These are phyloP conservation scores for Fusarium euwallaceae DNA, from an alignment of 2,329 filamentous ascomycete genomes.

Conservation along the genomic window DNA sequence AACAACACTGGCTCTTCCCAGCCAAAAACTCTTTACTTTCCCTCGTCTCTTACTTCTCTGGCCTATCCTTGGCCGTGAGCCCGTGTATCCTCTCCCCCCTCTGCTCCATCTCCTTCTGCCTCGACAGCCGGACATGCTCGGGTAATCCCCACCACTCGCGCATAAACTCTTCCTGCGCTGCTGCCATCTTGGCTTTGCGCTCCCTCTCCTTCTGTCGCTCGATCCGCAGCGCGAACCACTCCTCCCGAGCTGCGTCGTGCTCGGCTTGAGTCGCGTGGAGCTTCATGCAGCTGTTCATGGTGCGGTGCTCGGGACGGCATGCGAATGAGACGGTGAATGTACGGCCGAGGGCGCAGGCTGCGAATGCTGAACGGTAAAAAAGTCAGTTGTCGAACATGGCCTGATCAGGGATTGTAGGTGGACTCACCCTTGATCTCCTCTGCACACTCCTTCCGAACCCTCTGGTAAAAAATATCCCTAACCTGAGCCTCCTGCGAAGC, in stretches of 20 bases:
- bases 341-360: constrained; percentile 86
- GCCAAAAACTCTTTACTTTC: background rate
- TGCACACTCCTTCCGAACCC: constrained; percentile 81
- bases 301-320: constrained; percentile 82
- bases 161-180: constrained; percentile 74
- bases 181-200: constrained; percentile 69
- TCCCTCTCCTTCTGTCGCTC: constrained; percentile 78
- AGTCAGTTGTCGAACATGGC: constrained; percentile 3
- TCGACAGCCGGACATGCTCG: constrained; percentile 65
- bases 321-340: constrained; percentile 90
- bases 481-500: constrained; percentile 86
- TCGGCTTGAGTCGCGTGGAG: constrained; percentile 85
- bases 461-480: constrained; percentile 82
- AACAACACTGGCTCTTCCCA: constrained; percentile 18
- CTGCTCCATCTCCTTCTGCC: constrained; percentile 61
- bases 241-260: constrained; percentile 88
- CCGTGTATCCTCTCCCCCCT: constrained; percentile 69
- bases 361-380: constrained; percentile 75
- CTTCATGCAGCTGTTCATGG: constrained; percentile 97
- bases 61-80: constrained; percentile 55
- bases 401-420: constrained; percentile 4
- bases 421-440: constrained; percentile 79
- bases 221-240: constrained; percentile 88
- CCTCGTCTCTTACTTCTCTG: constrained; percentile 11
- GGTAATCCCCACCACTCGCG: constrained; percentile 77